A percentile compares a stretch with the other conserved stretches of the same genome.
These are phyloP conservation scores for Cairneyella variabilis DNA, from an alignment of 495 filamentous ascomycete species.

Conservation along the genomic window DNA sequence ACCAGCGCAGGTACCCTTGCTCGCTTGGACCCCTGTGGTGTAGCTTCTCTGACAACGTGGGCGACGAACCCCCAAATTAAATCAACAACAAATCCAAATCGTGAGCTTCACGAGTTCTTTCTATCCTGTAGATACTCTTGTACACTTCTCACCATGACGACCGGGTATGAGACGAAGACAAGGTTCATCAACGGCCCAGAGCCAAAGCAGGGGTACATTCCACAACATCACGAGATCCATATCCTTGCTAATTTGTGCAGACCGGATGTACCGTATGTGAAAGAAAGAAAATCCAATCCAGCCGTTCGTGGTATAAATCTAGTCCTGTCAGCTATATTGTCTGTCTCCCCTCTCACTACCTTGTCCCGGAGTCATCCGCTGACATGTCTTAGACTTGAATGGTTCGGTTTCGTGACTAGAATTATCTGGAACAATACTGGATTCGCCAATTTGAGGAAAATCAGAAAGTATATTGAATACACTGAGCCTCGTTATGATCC, in stretches of 20 bases:
- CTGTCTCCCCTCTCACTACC: background rate
- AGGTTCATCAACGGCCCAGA: constrained; percentile 4
- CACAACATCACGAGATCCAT: background rate
- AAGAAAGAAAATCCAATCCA: constrained; percentile 12
- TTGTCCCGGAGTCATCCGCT: background rate
- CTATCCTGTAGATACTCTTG: too few relatives aligned
- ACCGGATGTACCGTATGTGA: constrained; percentile 11
- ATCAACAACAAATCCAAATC: too few relatives aligned
- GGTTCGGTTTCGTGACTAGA: constrained; percentile 46
- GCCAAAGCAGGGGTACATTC: constrained; percentile 13
- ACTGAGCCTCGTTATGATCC: constrained; percentile 49
- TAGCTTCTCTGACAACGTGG: too few relatives aligned
- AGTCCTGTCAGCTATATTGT: constrained; percentile 7
- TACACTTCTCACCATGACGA: background rate
- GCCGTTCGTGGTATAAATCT: constrained; percentile 8
- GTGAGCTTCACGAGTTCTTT: too few relatives aligned
- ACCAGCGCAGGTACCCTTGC: too few relatives aligned
- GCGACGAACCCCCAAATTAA: too few relatives aligned
- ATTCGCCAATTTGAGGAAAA: constrained; percentile 57
- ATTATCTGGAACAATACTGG: constrained; percentile 74
- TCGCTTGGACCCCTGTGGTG: too few relatives aligned
- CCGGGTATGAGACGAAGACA: background rate
- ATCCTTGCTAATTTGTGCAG: background rate
- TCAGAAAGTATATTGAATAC: constrained; percentile 54
- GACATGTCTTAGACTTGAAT: constrained; percentile 9